Evolutionary conservation across 164 flowering plant species (phyloP).

Genomic region (Tetracentron sinense): DNA sequence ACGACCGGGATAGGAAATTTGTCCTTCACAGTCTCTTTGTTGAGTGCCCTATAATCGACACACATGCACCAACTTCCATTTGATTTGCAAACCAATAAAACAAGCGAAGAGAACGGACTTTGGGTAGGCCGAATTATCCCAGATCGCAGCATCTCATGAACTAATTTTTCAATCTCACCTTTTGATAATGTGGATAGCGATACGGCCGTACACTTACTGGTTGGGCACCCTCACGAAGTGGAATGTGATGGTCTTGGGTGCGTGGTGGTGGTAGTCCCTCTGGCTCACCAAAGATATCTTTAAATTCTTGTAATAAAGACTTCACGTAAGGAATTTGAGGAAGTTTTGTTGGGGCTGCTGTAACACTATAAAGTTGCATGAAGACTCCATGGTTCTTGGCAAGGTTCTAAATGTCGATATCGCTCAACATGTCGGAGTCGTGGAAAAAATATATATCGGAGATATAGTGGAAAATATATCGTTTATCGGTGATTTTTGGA

Average conservation of each 20-base stretch:
- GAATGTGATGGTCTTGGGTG: neutral
- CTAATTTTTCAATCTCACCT: conserved; percentile 2
- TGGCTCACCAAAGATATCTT: neutral
- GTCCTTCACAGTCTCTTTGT: conserved; percentile 8
- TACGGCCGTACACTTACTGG: neutral
- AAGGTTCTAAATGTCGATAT: no score
- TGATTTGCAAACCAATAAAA: neutral
- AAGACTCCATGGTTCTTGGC: no score
- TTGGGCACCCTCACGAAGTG: neutral
- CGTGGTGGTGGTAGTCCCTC: neutral
- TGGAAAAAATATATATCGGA: no score
- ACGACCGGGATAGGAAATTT: neutral
- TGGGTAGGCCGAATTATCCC: conserved; percentile 1
- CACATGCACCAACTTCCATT: conserved; percentile 5
- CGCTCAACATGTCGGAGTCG: no score
- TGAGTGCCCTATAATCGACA: conserved; percentile 2
- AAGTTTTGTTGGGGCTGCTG: no score
- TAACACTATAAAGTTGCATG: no score
- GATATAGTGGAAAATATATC: no score
- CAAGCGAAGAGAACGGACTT: neutral
- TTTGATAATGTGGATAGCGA: neutral
- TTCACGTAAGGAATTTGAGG: neutral
- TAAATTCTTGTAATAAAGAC: neutral
- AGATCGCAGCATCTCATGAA: neutral
- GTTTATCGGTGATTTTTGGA: no score